phyloP scores from a whole-genome alignment of 805 yeast species.

The Metschnikowia gelsemii region DNA sequence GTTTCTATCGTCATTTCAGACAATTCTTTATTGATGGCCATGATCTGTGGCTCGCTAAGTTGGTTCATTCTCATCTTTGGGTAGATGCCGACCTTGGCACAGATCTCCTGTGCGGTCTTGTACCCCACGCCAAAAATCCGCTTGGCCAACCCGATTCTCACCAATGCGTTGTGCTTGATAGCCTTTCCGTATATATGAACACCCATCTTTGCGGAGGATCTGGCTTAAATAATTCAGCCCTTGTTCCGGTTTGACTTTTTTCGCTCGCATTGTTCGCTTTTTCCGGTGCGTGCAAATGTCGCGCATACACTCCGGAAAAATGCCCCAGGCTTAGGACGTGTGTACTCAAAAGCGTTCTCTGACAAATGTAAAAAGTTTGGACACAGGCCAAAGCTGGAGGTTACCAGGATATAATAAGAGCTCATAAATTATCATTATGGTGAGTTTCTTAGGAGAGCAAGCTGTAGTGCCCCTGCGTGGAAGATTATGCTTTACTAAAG shows the following conservation, averaged over 20 bases:
- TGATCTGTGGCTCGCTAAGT: constrained; percentile 79
- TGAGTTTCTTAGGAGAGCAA: too few species aligned
- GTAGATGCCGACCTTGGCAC: constrained; percentile 86
- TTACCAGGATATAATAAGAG: too few species aligned
- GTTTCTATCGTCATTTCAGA: constrained; percentile 82
- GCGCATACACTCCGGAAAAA: too few species aligned
- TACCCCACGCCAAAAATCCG: constrained; percentile 88
- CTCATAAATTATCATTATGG: too few species aligned
- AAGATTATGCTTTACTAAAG: too few species aligned
- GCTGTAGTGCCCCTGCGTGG: too few species aligned
- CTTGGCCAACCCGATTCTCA: constrained; percentile 64
- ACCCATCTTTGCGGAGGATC: constrained; percentile 29
- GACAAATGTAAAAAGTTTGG: too few species aligned
- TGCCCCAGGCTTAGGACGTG: neutral
- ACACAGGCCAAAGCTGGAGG: too few species aligned
- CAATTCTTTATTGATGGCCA: constrained; percentile 84
- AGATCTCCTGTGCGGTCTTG: constrained; percentile 66
- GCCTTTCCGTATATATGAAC: constrained; percentile 47
- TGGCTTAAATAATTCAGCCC: neutral
- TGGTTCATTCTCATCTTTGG: constrained; percentile 95
- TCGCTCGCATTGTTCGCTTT: too few species aligned
- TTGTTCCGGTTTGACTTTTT: neutral
- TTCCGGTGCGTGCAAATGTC: too few species aligned
- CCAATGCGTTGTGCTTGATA: constrained; percentile 43
- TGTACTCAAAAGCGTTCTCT: neutral